Conservation (phyloP, 805 yeast genomes). For the Candida insectorum region DNA sequence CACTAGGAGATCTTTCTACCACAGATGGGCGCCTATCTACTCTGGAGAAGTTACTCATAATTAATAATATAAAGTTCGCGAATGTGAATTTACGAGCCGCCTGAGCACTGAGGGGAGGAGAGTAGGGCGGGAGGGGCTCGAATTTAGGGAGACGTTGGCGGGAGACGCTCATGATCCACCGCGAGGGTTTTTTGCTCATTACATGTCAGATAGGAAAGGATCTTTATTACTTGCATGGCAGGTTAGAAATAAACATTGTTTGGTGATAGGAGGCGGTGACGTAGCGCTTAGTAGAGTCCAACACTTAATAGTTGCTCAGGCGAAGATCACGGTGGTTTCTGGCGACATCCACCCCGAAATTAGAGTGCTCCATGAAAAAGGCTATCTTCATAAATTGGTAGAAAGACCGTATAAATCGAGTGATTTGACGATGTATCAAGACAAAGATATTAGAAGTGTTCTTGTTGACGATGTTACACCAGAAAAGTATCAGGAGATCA, state of each 20-base stretch:
- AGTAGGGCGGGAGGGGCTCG: too few relatives aligned
- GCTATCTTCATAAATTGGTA: constrained; percentile 41
- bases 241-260: constrained; percentile 59
- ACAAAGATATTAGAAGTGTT: not conserved
- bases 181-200: too few relatives aligned
- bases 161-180: too few relatives aligned
- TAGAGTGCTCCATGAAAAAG: constrained; percentile 23
- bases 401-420: constrained; percentile 41
- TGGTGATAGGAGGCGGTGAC: constrained; percentile 76
- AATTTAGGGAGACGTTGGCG: too few relatives aligned
- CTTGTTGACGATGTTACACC: not conserved
- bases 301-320: constrained; percentile 67
- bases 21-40: constrained; percentile 41
- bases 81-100: not conserved
- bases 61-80: constrained; percentile 2
- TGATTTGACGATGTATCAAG: constrained; percentile 52
- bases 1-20: constrained; percentile 46
- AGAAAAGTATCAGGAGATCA: constrained; percentile 25
- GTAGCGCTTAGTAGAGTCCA: constrained; percentile 71
- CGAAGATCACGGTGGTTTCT: constrained; percentile 63
- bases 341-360: constrained; percentile 27
- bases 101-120: not conserved
- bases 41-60: constrained; percentile 12
- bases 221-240: constrained; percentile 75
- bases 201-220: too few relatives aligned